Evolutionary conservation across 2,329 filamentous ascomycete genomes (phyloP), one percentile per base, ranked within the genome.

Genomic region (Chaetomiaceae sp.): DNA sequence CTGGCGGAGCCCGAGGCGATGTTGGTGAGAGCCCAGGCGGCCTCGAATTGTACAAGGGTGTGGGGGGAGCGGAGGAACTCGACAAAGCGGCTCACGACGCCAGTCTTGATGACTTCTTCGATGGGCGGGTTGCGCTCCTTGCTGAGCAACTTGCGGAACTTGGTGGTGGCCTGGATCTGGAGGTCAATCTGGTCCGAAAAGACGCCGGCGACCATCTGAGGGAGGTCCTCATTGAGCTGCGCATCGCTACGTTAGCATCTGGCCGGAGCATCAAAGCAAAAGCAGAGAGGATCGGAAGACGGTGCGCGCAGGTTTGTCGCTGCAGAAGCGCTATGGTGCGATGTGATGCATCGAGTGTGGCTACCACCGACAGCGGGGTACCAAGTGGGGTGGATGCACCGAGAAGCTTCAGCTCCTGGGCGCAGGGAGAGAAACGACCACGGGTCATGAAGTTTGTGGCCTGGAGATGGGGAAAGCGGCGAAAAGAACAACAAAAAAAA

Each of bases 111-210:
- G 62, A 99, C 93, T 68, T 95, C 90, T 76, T 99, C 93, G 68
- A 99, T 99, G 40, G 93, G 93, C 41, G 93, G 93, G 76, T 99
- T 99, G 67, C 93, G 89, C 78, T 99, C 93, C 77, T 99, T 99
- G 60, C 90, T 96, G 23, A 99, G 78, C 37, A 99, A 82, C 79
- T 99, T 99, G 69, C 93, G 81, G 79, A 99, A 99, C 72, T 96
- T 96, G 62, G 93, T 99, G 23, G 93, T 99, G 52, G 92, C 90
- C 73, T 92, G 85, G 63, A 99, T 99, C 74, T 99, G 93, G 62
- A 87, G 82, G 68, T 99, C 93, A 72, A 99, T 96, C 73, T 97
- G 90, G 59, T 99, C 92, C 58, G 93, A 99, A 76, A 99, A 97
- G 66, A 99, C 93, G 57, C 93, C 93, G 66, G 87, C 81, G 56